phyloP scores from a whole-genome alignment of 148 eudicot genomes.

The Vaccinium corymbosum region DNA sequence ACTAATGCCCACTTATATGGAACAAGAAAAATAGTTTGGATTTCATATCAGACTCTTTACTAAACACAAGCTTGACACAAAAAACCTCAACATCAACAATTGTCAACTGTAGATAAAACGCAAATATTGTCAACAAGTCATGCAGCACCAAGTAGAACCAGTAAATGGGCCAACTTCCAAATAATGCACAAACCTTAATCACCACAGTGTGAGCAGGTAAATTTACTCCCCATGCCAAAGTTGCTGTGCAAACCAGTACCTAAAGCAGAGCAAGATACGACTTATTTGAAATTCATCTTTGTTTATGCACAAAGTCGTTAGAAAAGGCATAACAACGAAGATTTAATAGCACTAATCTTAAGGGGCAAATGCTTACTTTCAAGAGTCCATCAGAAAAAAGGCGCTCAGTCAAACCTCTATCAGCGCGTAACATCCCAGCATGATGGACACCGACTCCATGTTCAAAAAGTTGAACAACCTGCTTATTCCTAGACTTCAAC shows the following conservation, averaged over 20 bases:
- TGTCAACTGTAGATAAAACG: background rate
- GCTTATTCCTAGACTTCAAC: conserved; percentile 84
- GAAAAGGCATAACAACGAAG: conserved; percentile 10
- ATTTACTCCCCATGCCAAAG: conserved; percentile 99
- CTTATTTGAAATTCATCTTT: too few relatives aligned
- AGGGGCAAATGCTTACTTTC: conserved; percentile 36
- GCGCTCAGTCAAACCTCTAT: conserved; percentile 89
- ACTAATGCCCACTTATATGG: background rate
- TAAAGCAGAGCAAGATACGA: conserved; percentile 21
- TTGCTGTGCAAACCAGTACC: conserved; percentile 99
- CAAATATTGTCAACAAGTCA: background rate
- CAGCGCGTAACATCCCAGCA: conserved; percentile 99
- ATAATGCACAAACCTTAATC: conserved; percentile 65
- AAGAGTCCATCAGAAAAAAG: conserved; percentile 88
- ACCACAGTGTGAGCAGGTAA: conserved; percentile 99
- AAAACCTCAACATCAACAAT: background rate
- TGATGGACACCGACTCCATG: conserved; percentile 92
- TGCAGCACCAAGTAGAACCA: background rate
- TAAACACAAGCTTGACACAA: background rate
- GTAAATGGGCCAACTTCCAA: background rate
- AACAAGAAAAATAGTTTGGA: background rate
- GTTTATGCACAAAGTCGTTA: conserved; percentile 8
- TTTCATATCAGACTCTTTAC: background rate
- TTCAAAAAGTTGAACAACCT: conserved; percentile 86
- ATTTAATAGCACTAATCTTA: background rate